Base-by-base conservation (phyloP, 805 yeast species). In the Dipodascus albidus region DNA sequence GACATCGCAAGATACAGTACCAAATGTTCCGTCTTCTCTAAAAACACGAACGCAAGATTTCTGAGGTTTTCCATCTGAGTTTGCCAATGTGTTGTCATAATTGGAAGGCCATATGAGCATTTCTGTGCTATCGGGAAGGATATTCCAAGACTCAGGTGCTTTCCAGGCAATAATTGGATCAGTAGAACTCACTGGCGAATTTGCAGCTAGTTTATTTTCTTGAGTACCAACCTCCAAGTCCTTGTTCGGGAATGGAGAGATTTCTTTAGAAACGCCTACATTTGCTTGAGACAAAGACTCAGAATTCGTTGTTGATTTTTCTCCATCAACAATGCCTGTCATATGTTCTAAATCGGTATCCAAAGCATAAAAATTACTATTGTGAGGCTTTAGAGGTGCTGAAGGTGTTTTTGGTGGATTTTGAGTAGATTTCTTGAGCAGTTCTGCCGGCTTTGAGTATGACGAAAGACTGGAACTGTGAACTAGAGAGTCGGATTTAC, bases 11-110 rank as follows among this genome's bases (percentile, higher is more conserved):
- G 89, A 80, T 20, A 91, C 70, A 1, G 96, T 87, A 15, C 93
- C 85, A 58, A 88, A 87, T 9, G 89, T 85, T 60, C 88, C 90
- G 54, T 87, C 95, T 52, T 81, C 85, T 55, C 85, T 81, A 70
- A 85, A 89, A 1, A 91, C 82, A 56, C 96, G 80, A 21, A 91
- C 72, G 56, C 62, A 62, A 52, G 48, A 51, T 56, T 55, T 47
- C 53, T 57, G n/a, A 52, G 51, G 50, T 56, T 52, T 51, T 52
- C 54, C 49, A 3, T 9, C 50, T 53, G 42, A 47, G 33, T 33
- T 48, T 42, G n/a, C 48, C 31, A 8, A 49, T n/a, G 9, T 38
- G 35, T n/a, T 31, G 47, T 22, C 44, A 14, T n/a, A 47, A 44
- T 2, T 48, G 47, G 11, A 50, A 49, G 19, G 54, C 60, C 1